Conservation (phyloP, 106 monocot genomes). For the Posidonia australis region DNA sequence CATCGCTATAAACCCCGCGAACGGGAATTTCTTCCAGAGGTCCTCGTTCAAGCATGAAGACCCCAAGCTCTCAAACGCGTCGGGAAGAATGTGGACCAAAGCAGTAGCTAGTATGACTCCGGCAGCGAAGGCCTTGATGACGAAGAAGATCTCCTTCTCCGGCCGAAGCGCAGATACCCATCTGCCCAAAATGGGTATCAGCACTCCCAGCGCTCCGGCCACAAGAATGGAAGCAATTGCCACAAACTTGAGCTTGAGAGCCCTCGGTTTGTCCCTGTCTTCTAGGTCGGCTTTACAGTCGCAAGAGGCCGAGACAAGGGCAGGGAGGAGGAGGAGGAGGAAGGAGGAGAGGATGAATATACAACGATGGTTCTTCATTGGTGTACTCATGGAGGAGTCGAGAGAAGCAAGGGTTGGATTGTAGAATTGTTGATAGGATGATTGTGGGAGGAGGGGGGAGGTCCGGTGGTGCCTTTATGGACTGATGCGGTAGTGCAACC, state of each 20-base stretch:
- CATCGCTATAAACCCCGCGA: constrained; percentile 41
- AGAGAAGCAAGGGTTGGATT: too few species aligned
- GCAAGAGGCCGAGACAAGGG: too few species aligned
- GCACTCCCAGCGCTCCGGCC: constrained; percentile 13
- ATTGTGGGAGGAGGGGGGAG: too few species aligned
- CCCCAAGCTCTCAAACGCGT: constrained; percentile 10
- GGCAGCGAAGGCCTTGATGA: constrained; percentile 22
- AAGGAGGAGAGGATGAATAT: too few species aligned
- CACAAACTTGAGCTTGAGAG: constrained; percentile 9
- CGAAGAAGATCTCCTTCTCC: constrained; percentile 11
- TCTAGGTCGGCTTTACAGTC: too few species aligned
- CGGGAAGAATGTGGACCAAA: constrained; percentile 20
- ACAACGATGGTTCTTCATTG: too few species aligned
- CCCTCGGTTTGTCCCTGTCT: background rate
- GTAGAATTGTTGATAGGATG: too few species aligned
- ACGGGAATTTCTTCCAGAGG: constrained; percentile 38
- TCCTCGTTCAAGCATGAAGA: constrained; percentile 25
- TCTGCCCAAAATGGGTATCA: constrained; percentile 14
- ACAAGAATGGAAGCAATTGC: constrained; percentile 11
- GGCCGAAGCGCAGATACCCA: constrained; percentile 7
- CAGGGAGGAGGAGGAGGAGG: too few species aligned
- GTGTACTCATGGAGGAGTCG: too few species aligned
- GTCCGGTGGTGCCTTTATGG: too few species aligned
- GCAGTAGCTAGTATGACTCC: constrained; percentile 22
- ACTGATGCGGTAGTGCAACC: too few species aligned